These are phyloP conservation scores for Penicillium simplicissimum DNA, from an alignment of 495 filamentous ascomycete species.

Conservation along the genomic window DNA sequence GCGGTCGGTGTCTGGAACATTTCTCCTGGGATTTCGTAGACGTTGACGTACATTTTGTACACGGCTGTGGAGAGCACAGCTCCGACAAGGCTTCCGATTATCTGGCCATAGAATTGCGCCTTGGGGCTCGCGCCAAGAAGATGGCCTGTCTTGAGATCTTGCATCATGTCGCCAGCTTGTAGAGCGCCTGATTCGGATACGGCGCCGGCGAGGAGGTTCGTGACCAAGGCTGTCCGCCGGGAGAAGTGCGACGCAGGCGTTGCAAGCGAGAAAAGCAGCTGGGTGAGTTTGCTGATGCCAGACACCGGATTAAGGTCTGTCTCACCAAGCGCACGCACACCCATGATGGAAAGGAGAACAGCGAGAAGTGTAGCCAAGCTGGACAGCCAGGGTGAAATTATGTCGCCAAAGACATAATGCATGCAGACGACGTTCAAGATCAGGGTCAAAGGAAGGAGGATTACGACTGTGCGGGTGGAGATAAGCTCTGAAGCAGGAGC, in stretches of 20 bases:
- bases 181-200: conserved; percentile 84
- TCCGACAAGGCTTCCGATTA: conserved; percentile 86
- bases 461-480: conserved; percentile 65
- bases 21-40: conserved; percentile 83
- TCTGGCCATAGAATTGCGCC: conserved; percentile 95
- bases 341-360: conserved; percentile 89
- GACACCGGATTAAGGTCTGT: conserved; percentile 97
- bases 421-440: conserved; percentile 77
- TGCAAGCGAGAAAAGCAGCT: conserved; percentile 88
- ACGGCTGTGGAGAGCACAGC: conserved; percentile 84
- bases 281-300: conserved; percentile 93
- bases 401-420: conserved; percentile 72
- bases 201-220: conserved; percentile 93
- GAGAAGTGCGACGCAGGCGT: conserved; percentile 72
- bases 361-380: conserved; percentile 82
- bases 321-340: conserved; percentile 90
- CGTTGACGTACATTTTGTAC: conserved; percentile 87
- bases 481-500: conserved; percentile 83
- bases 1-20: conserved; percentile 93
- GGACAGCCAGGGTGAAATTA: conserved; percentile 65
- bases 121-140: conserved; percentile 87
- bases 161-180: conserved; percentile 97
- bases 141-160: conserved; percentile 97
- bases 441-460: conserved; percentile 75
- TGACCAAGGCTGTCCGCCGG: conserved; percentile 67